phyloP scores from a whole-genome alignment of 2,329 filamentous ascomycete genomes.

The Dactylellina cionopaga region DNA sequence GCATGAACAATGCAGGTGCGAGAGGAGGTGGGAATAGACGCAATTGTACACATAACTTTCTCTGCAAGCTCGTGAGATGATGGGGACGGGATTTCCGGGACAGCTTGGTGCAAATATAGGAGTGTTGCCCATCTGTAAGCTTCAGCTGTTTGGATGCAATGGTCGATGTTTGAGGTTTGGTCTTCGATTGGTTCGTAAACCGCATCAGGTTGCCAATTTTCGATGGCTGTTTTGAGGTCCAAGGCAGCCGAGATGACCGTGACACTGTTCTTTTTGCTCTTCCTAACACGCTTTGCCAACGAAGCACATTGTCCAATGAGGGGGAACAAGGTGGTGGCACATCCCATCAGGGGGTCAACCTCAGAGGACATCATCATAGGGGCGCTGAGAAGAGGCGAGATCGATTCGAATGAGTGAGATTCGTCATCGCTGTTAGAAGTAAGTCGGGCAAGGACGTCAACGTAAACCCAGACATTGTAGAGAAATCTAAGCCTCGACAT shows the following conservation, averaged over 20 bases:
- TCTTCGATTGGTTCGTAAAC: constrained; percentile 72
- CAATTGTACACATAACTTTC: constrained; percentile 70
- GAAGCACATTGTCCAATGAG: constrained; percentile 74
- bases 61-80: constrained; percentile 70
- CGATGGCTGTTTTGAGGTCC: constrained; percentile 69
- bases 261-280: constrained; percentile 66
- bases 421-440: constrained; percentile 71
- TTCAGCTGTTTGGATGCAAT: constrained; percentile 72
- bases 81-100: constrained; percentile 73
- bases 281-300: constrained; percentile 72
- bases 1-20: constrained; percentile 75
- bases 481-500: constrained; percentile 71
- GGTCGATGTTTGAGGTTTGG: constrained; percentile 69
- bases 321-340: constrained; percentile 74
- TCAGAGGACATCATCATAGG: constrained; percentile 63
- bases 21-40: constrained; percentile 71
- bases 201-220: constrained; percentile 70
- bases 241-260: constrained; percentile 70
- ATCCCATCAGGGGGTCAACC: constrained; percentile 78
- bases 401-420: constrained; percentile 57
- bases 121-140: constrained; percentile 74
- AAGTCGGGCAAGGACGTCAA: constrained; percentile 76
- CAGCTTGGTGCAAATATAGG: constrained; percentile 74
- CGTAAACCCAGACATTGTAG: constrained; percentile 76
- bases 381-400: constrained; percentile 44